Evolutionary conservation across 2,329 filamentous ascomycete species (phyloP).

Genomic region (Alternaria viburni): DNA sequence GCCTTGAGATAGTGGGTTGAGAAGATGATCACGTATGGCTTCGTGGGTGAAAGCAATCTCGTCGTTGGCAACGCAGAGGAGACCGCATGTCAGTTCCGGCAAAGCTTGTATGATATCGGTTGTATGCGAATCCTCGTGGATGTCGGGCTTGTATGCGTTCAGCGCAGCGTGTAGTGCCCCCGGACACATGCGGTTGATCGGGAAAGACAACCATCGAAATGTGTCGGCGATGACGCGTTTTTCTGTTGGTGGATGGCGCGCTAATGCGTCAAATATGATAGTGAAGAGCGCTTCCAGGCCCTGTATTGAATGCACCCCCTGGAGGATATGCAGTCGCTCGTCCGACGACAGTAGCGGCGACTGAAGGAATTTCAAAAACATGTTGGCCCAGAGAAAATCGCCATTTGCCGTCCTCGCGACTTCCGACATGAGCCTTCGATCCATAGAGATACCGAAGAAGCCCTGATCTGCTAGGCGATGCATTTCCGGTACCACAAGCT

Average conservation of each 20-base stretch:
- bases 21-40: constrained; percentile 35
- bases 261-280: constrained; percentile 27
- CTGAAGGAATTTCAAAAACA: constrained; percentile 31
- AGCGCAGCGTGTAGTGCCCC: constrained; percentile 30
- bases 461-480: constrained; percentile 36
- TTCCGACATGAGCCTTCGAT: constrained; percentile 25
- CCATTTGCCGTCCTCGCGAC: constrained; percentile 29
- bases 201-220: constrained; percentile 36
- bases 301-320: constrained; percentile 22
- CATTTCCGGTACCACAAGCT: constrained; percentile 26
- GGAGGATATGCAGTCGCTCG: constrained; percentile 27
- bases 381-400: constrained; percentile 37
- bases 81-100: constrained; percentile 31
- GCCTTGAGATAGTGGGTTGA: constrained; percentile 18
- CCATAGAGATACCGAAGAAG: constrained; percentile 37
- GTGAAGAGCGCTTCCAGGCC: constrained; percentile 31
- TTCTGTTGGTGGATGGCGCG: constrained; percentile 20
- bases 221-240: constrained; percentile 29
- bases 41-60: constrained; percentile 30
- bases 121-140: neutral
- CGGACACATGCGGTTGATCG: constrained; percentile 28
- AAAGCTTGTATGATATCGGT: constrained; percentile 22
- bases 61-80: constrained; percentile 28
- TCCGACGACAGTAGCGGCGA: constrained; percentile 33
- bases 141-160: constrained; percentile 9